phyloP scores from a whole-genome alignment of 352 stramenopile species.

The Saprolegnia parasitica region DNA sequence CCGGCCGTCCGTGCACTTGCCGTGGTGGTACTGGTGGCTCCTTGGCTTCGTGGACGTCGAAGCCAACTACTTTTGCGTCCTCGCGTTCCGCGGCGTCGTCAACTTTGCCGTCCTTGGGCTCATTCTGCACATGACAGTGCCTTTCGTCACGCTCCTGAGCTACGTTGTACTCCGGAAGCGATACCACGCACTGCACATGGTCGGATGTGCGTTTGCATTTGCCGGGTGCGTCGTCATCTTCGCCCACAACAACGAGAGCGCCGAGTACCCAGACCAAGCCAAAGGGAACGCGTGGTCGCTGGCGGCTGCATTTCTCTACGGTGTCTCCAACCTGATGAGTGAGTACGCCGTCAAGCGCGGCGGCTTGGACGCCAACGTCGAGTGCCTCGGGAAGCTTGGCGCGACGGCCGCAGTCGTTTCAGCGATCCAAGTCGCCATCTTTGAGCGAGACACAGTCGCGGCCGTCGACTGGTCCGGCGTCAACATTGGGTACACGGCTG shows the following conservation, averaged over 20 bases:
- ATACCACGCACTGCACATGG: constrained; percentile 51
- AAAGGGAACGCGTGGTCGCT: constrained; percentile 58
- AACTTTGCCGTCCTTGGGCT: constrained; percentile 63
- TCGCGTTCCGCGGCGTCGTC: constrained; percentile 57
- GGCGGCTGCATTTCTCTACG: constrained; percentile 54
- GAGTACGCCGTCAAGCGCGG: constrained; percentile 59
- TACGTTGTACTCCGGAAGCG: constrained; percentile 63
- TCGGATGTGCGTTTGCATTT: constrained; percentile 42
- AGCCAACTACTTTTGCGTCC: constrained; percentile 67
- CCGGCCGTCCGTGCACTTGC: constrained; percentile 36
- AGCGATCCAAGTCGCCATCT: constrained; percentile 46
- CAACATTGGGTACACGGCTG: constrained; percentile 53
- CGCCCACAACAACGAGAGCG: constrained; percentile 45
- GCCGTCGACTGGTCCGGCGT: constrained; percentile 43
- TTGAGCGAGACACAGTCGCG: constrained; percentile 41
- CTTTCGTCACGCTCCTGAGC: constrained; percentile 62
- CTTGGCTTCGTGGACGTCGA: constrained; percentile 56
- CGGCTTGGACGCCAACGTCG: constrained; percentile 52
- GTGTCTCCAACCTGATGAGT: constrained; percentile 67
- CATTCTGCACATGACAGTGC: constrained; percentile 65
- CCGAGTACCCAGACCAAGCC: constrained; percentile 36
- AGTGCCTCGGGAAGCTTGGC: constrained; percentile 50
- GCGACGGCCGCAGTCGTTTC: constrained; percentile 51
- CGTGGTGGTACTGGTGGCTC: constrained; percentile 61
- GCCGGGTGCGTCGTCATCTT: constrained; percentile 55